phyloP scores from a whole-genome alignment of 257 asterid species.

The Sherardia arvensis region DNA sequence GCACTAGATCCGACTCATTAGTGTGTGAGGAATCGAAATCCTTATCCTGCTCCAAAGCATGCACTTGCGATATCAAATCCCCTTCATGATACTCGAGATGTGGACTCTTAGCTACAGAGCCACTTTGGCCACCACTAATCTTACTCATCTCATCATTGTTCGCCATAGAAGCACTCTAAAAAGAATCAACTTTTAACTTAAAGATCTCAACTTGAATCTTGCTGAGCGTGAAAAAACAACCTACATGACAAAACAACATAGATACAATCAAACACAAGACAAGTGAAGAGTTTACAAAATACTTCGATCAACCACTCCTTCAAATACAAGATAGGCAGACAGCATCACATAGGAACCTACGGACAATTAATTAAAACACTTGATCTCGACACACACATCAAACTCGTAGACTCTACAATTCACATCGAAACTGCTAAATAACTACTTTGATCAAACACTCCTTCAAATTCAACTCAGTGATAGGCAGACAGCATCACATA shows the following conservation, averaged over 20 bases:
- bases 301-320: neutral
- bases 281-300: too few species aligned
- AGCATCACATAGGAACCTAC: neutral
- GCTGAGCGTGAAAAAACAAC: neutral
- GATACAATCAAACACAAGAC: neutral
- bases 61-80: conserved; percentile 17
- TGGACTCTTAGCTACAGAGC: conserved; percentile 27
- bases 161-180: conserved; percentile 14
- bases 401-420: too few species aligned
- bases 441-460: too few species aligned
- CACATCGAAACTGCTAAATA: neutral
- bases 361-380: neutral
- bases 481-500: neutral
- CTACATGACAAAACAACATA: neutral
- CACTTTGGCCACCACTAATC: conserved; percentile 16
- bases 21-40: conserved; percentile 18
- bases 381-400: neutral
- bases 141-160: conserved; percentile 17
- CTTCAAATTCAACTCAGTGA: too few species aligned
- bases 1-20: conserved; percentile 15
- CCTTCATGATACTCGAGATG: conserved; percentile 23
- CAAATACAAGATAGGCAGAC: neutral
- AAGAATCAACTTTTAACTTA: neutral
- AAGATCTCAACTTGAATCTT: neutral
- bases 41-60: conserved; percentile 20